A percentile compares a stretch with the other conserved stretches of the same genome.
phyloP scores from a whole-genome alignment of 805 yeast genomes.

The Metschnikowia picachoensis region DNA sequence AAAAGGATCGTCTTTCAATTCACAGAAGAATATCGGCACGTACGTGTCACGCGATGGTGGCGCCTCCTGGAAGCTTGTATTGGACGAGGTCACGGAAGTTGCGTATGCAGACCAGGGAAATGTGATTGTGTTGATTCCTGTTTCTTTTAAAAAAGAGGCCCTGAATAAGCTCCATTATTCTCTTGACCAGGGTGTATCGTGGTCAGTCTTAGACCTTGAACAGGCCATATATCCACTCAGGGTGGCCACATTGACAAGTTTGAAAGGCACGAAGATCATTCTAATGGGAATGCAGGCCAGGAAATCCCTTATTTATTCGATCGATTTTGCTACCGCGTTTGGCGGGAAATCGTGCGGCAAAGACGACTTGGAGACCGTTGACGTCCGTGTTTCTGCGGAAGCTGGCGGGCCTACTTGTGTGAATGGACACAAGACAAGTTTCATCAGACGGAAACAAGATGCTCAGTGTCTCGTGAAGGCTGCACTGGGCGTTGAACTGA shows the following conservation, averaged over 20 bases:
- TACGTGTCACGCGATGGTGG: slow-evolving; percentile 78
- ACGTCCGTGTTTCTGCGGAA: slow-evolving; percentile 41
- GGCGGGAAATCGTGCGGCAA: slow-evolving; percentile 41
- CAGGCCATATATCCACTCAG: slow-evolving; percentile 53
- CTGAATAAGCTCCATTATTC: slow-evolving; percentile 42
- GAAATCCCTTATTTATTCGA: slow-evolving; percentile 24
- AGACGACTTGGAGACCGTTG: slow-evolving; percentile 64
- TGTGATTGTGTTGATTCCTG: slow-evolving; percentile 59
- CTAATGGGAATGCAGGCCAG: slow-evolving; percentile 39
- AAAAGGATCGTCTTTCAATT: slow-evolving; percentile 26
- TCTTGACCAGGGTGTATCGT: slow-evolving; percentile 68
- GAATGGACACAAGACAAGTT: slow-evolving; percentile 64
- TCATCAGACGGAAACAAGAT: slow-evolving; percentile 58
- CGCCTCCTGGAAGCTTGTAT: slow-evolving; percentile 56
- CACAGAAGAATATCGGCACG: slow-evolving; percentile 32
- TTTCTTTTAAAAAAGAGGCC: slow-evolving; percentile 14
- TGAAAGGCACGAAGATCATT: slow-evolving; percentile 52
- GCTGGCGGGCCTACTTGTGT: slow-evolving; percentile 48
- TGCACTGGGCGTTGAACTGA: slow-evolving; percentile 39
- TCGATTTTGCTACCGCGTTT: slow-evolving; percentile 60
- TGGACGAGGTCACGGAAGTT: slow-evolving; percentile 50
- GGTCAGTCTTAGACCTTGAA: slow-evolving; percentile 53
- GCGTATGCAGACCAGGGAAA: slow-evolving; percentile 80
- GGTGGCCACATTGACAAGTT: slow-evolving; percentile 32
- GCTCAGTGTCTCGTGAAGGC: slow-evolving; percentile 60